Percentiles rank a stretch among this genome's conserved stretches.
Evolutionary conservation across 345 rosid genomes (phyloP).

Genomic region (Salix dunnii): DNA sequence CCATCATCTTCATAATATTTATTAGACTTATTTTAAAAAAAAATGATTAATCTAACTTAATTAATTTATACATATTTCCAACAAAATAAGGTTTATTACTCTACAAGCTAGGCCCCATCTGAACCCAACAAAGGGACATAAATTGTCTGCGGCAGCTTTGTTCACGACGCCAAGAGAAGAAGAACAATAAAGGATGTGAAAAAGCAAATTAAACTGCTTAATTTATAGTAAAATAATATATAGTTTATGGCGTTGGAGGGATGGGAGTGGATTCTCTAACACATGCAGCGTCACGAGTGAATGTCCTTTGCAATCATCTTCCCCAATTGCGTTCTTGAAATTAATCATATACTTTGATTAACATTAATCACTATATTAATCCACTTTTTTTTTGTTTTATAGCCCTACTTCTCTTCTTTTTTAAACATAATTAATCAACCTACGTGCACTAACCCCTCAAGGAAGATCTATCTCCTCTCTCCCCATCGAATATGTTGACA

Average conservation of each 20-base stretch:
- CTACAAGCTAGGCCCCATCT: background rate
- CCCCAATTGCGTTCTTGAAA: constrained; percentile 29
- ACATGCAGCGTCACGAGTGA: constrained; percentile 35
- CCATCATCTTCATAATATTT: background rate
- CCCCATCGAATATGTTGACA: background rate
- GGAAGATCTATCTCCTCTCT: constrained; percentile 5
- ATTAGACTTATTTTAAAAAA: too few species aligned
- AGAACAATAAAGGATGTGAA: background rate
- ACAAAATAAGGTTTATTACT: background rate
- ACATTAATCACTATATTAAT: background rate
- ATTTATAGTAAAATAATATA: background rate
- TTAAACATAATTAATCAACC: constrained; percentile 8
- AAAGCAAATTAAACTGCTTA: background rate
- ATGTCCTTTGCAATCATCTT: constrained; percentile 40
- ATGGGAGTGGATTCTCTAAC: constrained; percentile 35
- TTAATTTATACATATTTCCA: background rate
- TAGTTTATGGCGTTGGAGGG: background rate
- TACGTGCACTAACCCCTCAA: background rate
- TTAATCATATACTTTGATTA: background rate
- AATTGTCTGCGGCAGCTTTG: constrained; percentile 1
- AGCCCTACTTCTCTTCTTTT: background rate
- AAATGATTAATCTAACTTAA: too few species aligned
- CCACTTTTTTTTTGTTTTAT: background rate
- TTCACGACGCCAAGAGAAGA: background rate
- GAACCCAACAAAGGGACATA: background rate